phyloP scores from a whole-genome alignment of 1,284 basidiomycete species.

The Veloboletus limbatus region DNA sequence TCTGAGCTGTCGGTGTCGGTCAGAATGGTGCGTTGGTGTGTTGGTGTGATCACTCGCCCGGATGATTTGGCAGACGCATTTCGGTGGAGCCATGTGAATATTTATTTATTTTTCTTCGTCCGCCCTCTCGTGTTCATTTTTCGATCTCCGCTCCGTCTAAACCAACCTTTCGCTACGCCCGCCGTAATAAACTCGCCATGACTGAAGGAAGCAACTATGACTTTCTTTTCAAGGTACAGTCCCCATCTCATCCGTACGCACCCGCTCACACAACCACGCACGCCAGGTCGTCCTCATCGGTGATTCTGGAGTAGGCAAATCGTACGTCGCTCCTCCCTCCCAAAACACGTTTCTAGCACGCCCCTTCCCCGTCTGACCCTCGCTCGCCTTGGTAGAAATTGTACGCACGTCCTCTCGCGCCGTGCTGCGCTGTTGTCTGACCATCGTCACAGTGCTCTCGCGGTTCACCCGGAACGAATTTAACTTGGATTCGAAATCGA shows the following conservation, averaged over 20 bases:
- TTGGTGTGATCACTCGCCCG: too few species aligned
- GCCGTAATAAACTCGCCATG: conserved; percentile 46
- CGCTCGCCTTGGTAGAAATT: conserved; percentile 18
- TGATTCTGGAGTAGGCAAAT: conserved; percentile 99
- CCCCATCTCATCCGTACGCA: neutral
- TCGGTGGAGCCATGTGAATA: too few species aligned
- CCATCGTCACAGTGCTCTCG: conserved; percentile 60
- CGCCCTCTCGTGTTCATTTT: conserved; percentile 1
- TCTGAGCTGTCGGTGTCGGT: conserved; percentile 46
- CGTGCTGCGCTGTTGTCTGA: conserved; percentile 10
- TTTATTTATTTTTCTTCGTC: neutral
- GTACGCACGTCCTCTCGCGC: conserved; percentile 12
- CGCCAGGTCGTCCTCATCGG: conserved; percentile 93
- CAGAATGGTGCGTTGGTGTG: too few species aligned
- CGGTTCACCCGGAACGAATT: conserved; percentile 99
- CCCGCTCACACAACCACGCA: neutral
- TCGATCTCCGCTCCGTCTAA: conserved; percentile 23
- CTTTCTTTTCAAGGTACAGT: conserved; percentile 91
- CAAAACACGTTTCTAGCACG: conserved; percentile 3
- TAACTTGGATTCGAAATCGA: conserved; percentile 98
- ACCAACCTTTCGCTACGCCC: conserved; percentile 7
- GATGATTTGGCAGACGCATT: conserved; percentile 74
- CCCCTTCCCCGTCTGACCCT: neutral
- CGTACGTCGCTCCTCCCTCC: conserved; percentile 55
- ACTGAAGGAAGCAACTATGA: conserved; percentile 91